Conservation (phyloP, 1,139 yeast genomes). For the Geotrichum macrosporum region DNA sequence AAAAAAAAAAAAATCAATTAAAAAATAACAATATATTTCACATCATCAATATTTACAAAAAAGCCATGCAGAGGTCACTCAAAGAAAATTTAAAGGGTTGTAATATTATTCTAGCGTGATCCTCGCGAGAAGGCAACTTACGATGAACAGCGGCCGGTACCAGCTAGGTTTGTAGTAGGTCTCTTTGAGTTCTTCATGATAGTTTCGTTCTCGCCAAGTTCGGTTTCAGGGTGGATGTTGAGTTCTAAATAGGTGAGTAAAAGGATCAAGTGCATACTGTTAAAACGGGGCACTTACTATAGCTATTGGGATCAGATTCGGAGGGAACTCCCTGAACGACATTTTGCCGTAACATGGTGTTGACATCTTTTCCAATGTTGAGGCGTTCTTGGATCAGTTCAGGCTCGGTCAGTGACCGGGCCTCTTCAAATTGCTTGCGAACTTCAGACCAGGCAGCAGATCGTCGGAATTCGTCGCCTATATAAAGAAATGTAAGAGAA, state of each 20-base stretch:
- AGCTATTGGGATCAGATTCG: conserved; percentile 41
- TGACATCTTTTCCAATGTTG: conserved; percentile 61
- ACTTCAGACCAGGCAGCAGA: conserved; percentile 62
- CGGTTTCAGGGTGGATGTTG: conserved; percentile 76
- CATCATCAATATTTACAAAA: too few species aligned
- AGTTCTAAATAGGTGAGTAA: conserved; percentile 37
- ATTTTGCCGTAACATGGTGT: conserved; percentile 61
- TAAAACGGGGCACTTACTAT: conserved; percentile 29
- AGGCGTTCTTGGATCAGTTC: conserved; percentile 44
- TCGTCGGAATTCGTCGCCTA: conserved; percentile 19
- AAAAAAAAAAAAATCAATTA: too few species aligned
- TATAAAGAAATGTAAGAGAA: conserved; percentile 1
- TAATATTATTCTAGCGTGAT: background rate
- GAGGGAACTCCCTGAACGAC: conserved; percentile 76
- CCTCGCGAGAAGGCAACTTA: background rate
- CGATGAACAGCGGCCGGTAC: conserved; percentile 11
- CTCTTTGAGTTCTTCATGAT: conserved; percentile 37
- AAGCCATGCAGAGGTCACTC: background rate
- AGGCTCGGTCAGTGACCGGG: conserved; percentile 41
- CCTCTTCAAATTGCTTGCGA: conserved; percentile 51
- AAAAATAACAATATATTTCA: too few species aligned
- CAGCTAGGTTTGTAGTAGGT: conserved; percentile 17
- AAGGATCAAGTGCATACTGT: background rate
- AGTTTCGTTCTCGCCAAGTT: conserved; percentile 81
- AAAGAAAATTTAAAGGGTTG: background rate